Base-by-base conservation (phyloP, 306 rosid genomes). In the Vicia faba region DNA sequence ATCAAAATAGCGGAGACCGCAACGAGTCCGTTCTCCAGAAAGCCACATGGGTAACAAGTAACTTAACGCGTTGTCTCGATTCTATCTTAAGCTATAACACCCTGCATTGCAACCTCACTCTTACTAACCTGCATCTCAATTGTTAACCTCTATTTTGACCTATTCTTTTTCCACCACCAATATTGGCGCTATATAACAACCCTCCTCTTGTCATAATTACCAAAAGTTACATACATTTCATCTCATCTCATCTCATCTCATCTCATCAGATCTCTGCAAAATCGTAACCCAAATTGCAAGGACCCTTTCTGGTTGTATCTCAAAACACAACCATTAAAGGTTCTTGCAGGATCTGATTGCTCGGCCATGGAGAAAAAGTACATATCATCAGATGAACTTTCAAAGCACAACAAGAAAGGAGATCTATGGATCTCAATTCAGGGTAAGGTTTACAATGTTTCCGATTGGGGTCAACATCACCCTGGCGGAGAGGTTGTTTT, bases 361-460 rank as follows among this genome's bases (percentile, higher is more conserved):
- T 3, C 28, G 28, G 2, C 28, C 28, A 25, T 25, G 23, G 38
- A 61, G 53, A 85, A 49, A 59, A 89, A 46, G 69, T 81, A 75
- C 59, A 81, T 89, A 18, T 78, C 87, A 2, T 15, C 36, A 2
- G 91, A 83, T 61, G 89, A 85, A 19, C 78, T 89, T 8, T 54
- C 43, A 7, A 26, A 43, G 50, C 96, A 89, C 65, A 82, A 83
- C 66, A 80, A 73, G 36, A 69, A 67, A 3, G 96, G 85, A 20
- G 91, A 89, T 80, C 72, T 89, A 28, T 89, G 96, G 96, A 85
- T 89, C 65, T 89, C 96, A 0, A 78, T 89, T 15, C 87, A 87
- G 70, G 96, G 96, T 0, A 87, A 87, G 83, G 75, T 89, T 51
- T 89, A 87, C 72, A 62, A 89, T 48, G 96, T 89, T 39, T 46